Base-by-base conservation (phyloP, 1,284 basidiomycete genomes). In the Neolentinus lepideus region DNA sequence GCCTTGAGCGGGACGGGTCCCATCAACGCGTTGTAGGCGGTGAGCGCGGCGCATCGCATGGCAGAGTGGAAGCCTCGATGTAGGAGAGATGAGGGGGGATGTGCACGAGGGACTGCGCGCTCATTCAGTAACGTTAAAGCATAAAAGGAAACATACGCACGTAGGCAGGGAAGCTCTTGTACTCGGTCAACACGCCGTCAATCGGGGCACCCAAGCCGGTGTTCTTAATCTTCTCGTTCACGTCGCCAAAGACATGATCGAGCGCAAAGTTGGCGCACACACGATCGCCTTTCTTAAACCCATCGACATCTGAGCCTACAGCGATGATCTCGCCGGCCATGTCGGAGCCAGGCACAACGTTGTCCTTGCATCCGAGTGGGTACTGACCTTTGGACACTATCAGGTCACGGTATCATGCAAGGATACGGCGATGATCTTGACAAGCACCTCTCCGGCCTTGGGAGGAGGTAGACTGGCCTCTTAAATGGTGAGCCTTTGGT, bases 231-330 rank as follows among this genome's bases (percentile, higher is more conserved):
- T 52, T 55, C 8, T 55, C 52, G 21, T 59, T 62, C 10, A 56
- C 25, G 19, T 63, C 62, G 3, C 64, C 67, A 48, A 58, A 51
- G n/a, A 64, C 16, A 29, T 65, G 61, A 19, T 62, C 60, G n/a
- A 60, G 57, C 2, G 59, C 54, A 54, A 71, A 64, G 58, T 67
- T 66, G 14, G 63, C 62, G 45, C 63, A 63, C 26, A 77, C 75
- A 16, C 73, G 69, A 61, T 77, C 75, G 9, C 75, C 75, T 14
- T 63, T 54, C 56, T 66, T 67, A 65, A 68, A 77, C 36, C 63
- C 61, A 25, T 58, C 60, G 26, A 71, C 71, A 25, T 58, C 64
- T 21, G 60, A 59, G 24, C 75, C 75, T 11, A 72, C 36, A 58
- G 64, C 57, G 65, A 70, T 46, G 69, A 66, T 56, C 54, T 72